These are phyloP conservation scores for Marsdenia floribunda DNA, from an alignment of 257 asterid species.

Conservation along the genomic window DNA sequence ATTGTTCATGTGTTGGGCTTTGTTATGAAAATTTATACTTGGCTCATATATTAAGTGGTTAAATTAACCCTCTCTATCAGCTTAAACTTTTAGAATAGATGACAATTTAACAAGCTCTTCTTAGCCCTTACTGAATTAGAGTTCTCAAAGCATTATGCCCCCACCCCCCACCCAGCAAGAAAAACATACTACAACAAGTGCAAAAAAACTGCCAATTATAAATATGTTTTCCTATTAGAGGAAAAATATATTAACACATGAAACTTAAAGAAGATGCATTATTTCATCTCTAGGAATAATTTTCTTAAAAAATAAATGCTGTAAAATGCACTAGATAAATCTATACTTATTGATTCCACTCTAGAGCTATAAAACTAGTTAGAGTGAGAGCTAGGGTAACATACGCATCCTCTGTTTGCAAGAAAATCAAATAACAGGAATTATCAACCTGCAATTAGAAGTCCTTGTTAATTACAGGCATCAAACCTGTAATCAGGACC, in stretches of 20 bases:
- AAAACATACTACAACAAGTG: not conserved
- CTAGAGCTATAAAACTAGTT: not conserved
- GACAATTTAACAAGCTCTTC: not conserved
- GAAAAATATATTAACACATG: no score
- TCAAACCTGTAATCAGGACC: not conserved
- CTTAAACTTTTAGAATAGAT: no score
- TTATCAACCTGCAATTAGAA: not conserved
- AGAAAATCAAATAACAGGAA: not conserved
- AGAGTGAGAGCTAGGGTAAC: not conserved
- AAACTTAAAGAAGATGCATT: not conserved
- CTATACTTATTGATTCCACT: not conserved
- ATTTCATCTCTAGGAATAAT: not conserved
- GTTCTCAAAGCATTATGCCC: not conserved
- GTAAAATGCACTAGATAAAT: not conserved
- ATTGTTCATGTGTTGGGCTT: no score
- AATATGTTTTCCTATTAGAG: not conserved
- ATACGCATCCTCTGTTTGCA: not conserved
- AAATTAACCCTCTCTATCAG: no score
- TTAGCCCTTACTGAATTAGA: not conserved
- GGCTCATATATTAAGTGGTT: no score
- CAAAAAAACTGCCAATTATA: not conserved
- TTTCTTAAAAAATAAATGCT: not conserved
- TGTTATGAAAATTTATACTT: no score
- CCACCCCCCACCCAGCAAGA: not conserved
- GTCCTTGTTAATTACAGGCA: not conserved